Evolutionary conservation across 768 basidiomycete species (phyloP), one percentile per base, ranked within the genome.

Genomic region (Suillus bovinus): DNA sequence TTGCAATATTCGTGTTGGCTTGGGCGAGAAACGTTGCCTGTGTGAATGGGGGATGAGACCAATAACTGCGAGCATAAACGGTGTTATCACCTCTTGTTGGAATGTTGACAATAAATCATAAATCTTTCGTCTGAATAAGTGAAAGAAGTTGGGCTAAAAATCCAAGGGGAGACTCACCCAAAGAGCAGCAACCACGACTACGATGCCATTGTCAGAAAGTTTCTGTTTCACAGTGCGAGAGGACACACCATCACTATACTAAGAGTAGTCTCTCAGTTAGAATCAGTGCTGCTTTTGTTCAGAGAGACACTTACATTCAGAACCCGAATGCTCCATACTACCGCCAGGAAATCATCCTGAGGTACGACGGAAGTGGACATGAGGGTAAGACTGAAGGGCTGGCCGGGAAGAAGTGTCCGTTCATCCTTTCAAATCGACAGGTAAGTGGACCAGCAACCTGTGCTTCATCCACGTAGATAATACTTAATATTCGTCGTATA

Each of bases 81-180:
- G 52, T 34, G 7, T 4, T 11, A 53, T 34, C 52, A 53, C 52
- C 33, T 53, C 52, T 14, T 53, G 20, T 34, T 53, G 52, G n/a
- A 53, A 34, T 34, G n/a, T 33, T 53, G 34, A 53, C n/a, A 53
- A n/a, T 34, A 22, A n/a, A 53, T 53, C 52, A 34, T 53, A 53
- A 22, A 11, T 4, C 52, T 53, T 53, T 53, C 33, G 5, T 13
- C 13, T 34, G 20, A 2, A 33, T 34, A 31, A 53, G 16, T 33
- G 33, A 53, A 29, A 53, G n/a, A 3, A 33, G 14, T 9, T 29
- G 9, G 7, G 49, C 29, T 24, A 13, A 20, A 33, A 17, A 29
- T 29, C 4, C 10, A 31, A 20, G n/a, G 10, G 20, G 31, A 33
- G 34, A 53, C 52, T 34, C 20, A 53, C 52, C 31, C 33, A 22